A percentile compares a stretch with the other conserved stretches of the same genome.
Evolutionary conservation across 768 basidiomycete genomes (phyloP).

Genomic region (Boletellus ananiceps): DNA sequence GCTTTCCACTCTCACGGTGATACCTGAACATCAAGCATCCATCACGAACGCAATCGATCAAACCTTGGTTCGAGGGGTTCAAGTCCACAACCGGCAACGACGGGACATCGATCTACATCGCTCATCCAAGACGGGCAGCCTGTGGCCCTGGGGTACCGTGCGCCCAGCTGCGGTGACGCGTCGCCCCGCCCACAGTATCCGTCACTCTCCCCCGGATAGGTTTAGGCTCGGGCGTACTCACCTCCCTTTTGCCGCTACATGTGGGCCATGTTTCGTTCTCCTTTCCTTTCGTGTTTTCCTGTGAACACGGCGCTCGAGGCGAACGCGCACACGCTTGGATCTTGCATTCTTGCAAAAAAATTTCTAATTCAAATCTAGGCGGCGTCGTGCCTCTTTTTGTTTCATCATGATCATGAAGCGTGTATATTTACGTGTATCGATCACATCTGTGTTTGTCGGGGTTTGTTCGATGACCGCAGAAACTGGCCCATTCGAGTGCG

Average conservation of each 20-base stretch:
- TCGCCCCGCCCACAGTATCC: too few species aligned
- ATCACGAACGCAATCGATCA: constrained; percentile 13
- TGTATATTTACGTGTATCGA: constrained; percentile 1
- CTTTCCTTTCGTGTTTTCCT: too few species aligned
- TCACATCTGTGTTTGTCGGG: not conserved
- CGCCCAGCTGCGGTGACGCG: not conserved
- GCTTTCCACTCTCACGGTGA: constrained; percentile 12
- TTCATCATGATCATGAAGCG: not conserved
- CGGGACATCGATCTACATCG: constrained; percentile 5
- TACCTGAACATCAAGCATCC: not conserved
- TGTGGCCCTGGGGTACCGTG: not conserved
- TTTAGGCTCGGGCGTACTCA: too few species aligned
- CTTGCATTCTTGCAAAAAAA: too few species aligned
- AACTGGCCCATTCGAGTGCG: not conserved
- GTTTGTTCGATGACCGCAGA: not conserved
- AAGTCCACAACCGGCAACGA: constrained; percentile 5
- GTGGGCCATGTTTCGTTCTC: too few species aligned
- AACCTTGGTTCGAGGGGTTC: constrained; percentile 13
- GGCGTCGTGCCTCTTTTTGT: not conserved
- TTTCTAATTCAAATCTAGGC: too few species aligned
- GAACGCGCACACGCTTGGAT: too few species aligned
- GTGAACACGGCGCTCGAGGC: too few species aligned
- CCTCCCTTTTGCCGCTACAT: too few species aligned
- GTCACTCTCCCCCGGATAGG: too few species aligned
- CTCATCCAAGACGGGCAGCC: not conserved